Base-by-base conservation (phyloP, 106 monocot species). In the Dendrobium chrysotoxum region DNA sequence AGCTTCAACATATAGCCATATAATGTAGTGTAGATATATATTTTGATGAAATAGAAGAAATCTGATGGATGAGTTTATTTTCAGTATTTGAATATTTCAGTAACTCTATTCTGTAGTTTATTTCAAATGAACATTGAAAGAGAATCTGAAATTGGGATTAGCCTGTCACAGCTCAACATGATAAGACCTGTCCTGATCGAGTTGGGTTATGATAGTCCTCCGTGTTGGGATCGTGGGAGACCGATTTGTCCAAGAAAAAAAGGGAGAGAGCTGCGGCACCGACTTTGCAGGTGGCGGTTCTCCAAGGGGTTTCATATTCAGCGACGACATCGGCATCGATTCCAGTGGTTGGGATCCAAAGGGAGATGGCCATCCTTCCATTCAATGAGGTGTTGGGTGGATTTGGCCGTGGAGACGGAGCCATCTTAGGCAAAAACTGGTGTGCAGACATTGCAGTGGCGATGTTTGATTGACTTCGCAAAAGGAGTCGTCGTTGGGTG, bases 281-380 rank as follows among this genome's bases (percentile, higher is more conserved):
- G n/a, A 84, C 90, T 75, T 92, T 92, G 66, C 90, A 85, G 35
- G 95, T 90, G 28, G 95, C 95, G 25, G 83, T 84, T 92, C 95
- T 92, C 95, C 95, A 95, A 42, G 95, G 95, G 17, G 92, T 95
- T 85, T 92, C 95, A 81, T 88, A 95, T 80, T 95, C 95, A 10
- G 92, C 95, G 2, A 92, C 85, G 25, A 95, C 92, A 83, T 95
- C 95, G 20, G 95, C 83, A 9, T 92, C 90, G 57, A 95, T 86
- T 76, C 72, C 83, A 28, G 81, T 10, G 38, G 90, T 41, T 7
- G 82, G 87, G 42, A 90, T 82, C 95, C 95, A 95, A 21, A 88
- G 0, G 95, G 88, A 23, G 66, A 79, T 95, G 92, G 25, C 92
- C 89, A 83, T 95, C 95, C 68, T 91, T 92, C 92, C 92, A 92